Percentiles rank a stretch among this genome's conserved stretches.
Conservation (phyloP, 345 rosid species). For the Eucalyptus brandiana region DNA sequence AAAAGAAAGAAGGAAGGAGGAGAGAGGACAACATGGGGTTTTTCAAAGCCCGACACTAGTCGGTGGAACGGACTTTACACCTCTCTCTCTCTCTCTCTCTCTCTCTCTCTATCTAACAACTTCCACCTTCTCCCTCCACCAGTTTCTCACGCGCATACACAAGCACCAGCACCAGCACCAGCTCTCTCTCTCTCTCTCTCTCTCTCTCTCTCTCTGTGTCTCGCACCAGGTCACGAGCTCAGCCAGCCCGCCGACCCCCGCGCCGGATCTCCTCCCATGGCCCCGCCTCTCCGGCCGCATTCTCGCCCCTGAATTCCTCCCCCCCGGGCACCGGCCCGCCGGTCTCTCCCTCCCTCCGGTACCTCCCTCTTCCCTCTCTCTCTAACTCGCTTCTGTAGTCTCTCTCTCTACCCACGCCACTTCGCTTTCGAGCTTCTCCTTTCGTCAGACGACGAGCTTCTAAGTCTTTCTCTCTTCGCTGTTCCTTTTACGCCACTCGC, state of each 20-base stretch:
- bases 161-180: not conserved
- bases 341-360: not conserved
- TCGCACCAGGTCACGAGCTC: not conserved
- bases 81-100: not conserved
- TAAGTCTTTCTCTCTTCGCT: not conserved
- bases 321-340: not conserved
- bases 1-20: rapidly evolving
- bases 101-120: not conserved
- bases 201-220: too few species aligned
- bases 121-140: not conserved
- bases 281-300: not conserved
- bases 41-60: conserved; percentile 26
- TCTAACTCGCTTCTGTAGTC: not conserved
- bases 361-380: not conserved
- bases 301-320: not conserved
- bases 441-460: not conserved
- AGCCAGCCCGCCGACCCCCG: not conserved
- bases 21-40: not conserved
- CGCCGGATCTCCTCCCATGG: not conserved
- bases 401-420: not conserved
- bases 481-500: not conserved
- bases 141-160: not conserved
- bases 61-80: conserved; percentile 2
- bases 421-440: not conserved
- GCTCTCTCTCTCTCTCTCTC: not conserved